Evolutionary conservation across 2,329 filamentous ascomycete species (phyloP).

Genomic region (Nakataea oryzae): DNA sequence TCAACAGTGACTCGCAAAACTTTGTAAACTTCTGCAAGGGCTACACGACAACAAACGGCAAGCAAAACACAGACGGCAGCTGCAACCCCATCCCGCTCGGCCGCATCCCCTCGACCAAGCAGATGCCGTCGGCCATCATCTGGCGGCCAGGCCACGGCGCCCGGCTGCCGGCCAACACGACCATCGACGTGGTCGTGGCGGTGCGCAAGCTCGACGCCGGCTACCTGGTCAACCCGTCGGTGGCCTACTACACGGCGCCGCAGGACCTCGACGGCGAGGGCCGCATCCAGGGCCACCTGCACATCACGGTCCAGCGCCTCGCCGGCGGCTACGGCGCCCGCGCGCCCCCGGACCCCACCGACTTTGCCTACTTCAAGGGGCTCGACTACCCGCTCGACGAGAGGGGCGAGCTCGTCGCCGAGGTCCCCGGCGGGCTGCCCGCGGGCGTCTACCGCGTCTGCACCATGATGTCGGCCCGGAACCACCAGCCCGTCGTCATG

Average conservation of each 20-base stretch:
- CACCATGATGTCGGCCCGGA: slow-evolving; percentile 36
- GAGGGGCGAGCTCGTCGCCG: slow-evolving; percentile 30
- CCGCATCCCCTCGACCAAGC: slow-evolving; percentile 34
- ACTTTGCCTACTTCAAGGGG: slow-evolving; percentile 48
- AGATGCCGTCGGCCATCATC: slow-evolving; percentile 47
- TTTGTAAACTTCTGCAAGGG: slow-evolving; percentile 51
- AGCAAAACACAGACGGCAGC: slow-evolving; percentile 35
- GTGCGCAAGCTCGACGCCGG: slow-evolving; percentile 38
- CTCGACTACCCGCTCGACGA: slow-evolving; percentile 40
- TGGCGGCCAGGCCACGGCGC: slow-evolving; percentile 30
- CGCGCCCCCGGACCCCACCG: slow-evolving; percentile 23
- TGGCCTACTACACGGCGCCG: slow-evolving; percentile 44
- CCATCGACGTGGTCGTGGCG: slow-evolving; percentile 37
- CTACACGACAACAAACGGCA: slow-evolving; percentile 42
- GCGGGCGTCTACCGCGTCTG: slow-evolving; percentile 38
- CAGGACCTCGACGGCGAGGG: slow-evolving; percentile 33
- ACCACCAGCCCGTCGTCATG: slow-evolving; percentile 49
- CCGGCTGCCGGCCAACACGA: slow-evolving; percentile 23
- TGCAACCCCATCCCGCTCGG: slow-evolving; percentile 52
- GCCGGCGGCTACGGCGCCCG: slow-evolving; percentile 18
- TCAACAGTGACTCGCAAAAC: slow-evolving; percentile 20
- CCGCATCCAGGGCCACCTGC: slow-evolving; percentile 31
- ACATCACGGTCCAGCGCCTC: slow-evolving; percentile 41
- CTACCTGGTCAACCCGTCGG: slow-evolving; percentile 40
- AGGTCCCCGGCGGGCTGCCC: slow-evolving; percentile 33